phyloP scores from a whole-genome alignment of 345 rosid genomes.

The Bruguiera sexangula region DNA sequence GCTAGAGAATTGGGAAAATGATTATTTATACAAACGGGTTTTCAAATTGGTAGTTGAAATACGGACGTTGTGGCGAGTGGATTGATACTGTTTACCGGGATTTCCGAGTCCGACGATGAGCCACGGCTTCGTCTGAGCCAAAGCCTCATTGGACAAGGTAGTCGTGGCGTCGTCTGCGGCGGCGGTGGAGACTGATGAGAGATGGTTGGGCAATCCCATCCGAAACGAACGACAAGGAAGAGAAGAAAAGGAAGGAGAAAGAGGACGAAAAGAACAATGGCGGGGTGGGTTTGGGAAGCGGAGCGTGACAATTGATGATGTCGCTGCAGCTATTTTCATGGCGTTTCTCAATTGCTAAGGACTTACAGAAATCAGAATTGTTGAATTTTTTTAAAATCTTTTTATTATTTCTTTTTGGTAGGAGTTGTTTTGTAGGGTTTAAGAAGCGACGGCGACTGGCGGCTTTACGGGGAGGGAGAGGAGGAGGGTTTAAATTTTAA shows the following conservation, averaged over 20 bases:
- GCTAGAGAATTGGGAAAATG: not conserved
- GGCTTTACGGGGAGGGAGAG: too few relatives aligned
- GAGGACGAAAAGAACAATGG: not conserved
- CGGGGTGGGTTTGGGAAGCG: not conserved
- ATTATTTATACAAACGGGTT: not conserved
- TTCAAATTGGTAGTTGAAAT: not conserved
- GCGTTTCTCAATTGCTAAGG: too few relatives aligned
- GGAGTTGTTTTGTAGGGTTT: too few relatives aligned
- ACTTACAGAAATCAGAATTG: too few relatives aligned
- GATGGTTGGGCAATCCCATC: slow-evolving; percentile 12
- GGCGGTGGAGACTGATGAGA: slow-evolving; percentile 25
- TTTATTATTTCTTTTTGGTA: too few relatives aligned
- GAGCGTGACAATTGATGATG: slow-evolving; percentile 21
- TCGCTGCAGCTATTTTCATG: not conserved
- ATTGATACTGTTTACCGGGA: slow-evolving; percentile 68
- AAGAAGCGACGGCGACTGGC: too few relatives aligned
- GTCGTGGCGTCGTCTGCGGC: slow-evolving; percentile 15
- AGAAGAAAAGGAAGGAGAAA: not conserved
- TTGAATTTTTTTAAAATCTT: too few relatives aligned
- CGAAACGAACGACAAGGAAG: not conserved
- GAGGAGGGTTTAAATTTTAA: too few relatives aligned
- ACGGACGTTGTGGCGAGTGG: slow-evolving; percentile 83
- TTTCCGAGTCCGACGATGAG: slow-evolving; percentile 91
- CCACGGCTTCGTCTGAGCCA: slow-evolving; percentile 60
- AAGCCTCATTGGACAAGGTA: slow-evolving; percentile 8